Percentiles rank a stretch among this genome's conserved stretches.
Evolutionary conservation across 495 filamentous ascomycete genomes (phyloP).

Genomic region (Penicillium diatomitis): DNA sequence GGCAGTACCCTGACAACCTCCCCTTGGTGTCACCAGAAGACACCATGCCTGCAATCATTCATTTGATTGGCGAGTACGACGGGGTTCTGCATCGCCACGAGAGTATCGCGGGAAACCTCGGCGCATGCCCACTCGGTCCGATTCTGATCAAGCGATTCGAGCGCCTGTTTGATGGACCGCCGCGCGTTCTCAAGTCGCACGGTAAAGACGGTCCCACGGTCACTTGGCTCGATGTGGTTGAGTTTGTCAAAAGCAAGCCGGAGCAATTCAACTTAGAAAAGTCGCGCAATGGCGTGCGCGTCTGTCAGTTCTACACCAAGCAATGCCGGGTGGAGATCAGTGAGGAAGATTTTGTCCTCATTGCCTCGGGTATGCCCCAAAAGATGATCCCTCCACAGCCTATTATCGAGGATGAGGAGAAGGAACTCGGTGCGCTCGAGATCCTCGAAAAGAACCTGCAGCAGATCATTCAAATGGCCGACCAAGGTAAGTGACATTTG

Average conservation of each 20-base stretch:
- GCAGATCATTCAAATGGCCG: slow-evolving; percentile 67
- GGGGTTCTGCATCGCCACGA: slow-evolving; percentile 78
- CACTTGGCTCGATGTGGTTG: slow-evolving; percentile 77
- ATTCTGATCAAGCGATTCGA: slow-evolving; percentile 81
- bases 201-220: slow-evolving; percentile 54
- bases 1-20: slow-evolving; percentile 51
- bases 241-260: slow-evolving; percentile 72
- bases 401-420: slow-evolving; percentile 76
- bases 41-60: slow-evolving; percentile 51
- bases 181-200: slow-evolving; percentile 56
- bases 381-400: slow-evolving; percentile 77
- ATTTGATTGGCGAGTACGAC: slow-evolving; percentile 68
- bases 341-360: slow-evolving; percentile 77
- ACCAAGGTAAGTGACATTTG: slow-evolving; percentile 52
- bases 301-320: slow-evolving; percentile 74
- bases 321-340: slow-evolving; percentile 76
- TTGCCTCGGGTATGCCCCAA: slow-evolving; percentile 71
- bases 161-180: slow-evolving; percentile 72
- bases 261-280: slow-evolving; percentile 69
- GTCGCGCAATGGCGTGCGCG: slow-evolving; percentile 53
- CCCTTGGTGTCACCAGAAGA: slow-evolving; percentile 53
- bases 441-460: slow-evolving; percentile 70
- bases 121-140: slow-evolving; percentile 72
- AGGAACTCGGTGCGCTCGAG: slow-evolving; percentile 73
- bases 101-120: slow-evolving; percentile 75